A percentile compares a stretch with the other conserved stretches of the same genome.
These are phyloP conservation scores for Linnemannia exigua DNA, from an alignment of 192 early-diverging fungal genomes.

Conservation along the genomic window DNA sequence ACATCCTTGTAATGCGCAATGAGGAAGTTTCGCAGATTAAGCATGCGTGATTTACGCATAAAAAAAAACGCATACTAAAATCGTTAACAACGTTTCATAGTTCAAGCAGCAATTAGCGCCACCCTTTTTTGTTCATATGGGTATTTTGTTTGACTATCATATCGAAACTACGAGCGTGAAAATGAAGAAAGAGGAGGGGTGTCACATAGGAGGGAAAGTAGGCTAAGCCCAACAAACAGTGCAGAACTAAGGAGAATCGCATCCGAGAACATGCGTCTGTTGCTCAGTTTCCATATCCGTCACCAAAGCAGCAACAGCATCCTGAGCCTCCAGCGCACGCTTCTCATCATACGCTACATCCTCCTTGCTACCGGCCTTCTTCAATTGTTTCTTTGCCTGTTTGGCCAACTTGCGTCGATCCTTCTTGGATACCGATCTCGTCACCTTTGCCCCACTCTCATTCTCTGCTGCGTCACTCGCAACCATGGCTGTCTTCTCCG, in stretches of 20 bases:
- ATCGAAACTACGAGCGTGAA: too few species aligned
- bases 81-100: too few species aligned
- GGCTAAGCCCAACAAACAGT: constrained; percentile 15
- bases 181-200: too few species aligned
- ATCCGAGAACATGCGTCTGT: constrained; percentile 40
- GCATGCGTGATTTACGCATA: too few species aligned
- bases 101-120: too few species aligned
- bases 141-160: too few species aligned
- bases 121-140: too few species aligned
- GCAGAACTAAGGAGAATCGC: constrained; percentile 39
- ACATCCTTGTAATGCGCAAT: too few species aligned
- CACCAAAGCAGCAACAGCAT: neutral
- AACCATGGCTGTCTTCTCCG: neutral
- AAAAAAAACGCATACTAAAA: too few species aligned
- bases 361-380: neutral
- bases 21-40: too few species aligned
- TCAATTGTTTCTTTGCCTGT: neutral
- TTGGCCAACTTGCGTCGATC: neutral
- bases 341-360: constrained; percentile 32
- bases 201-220: too few species aligned
- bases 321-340: constrained; percentile 11
- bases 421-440: neutral
- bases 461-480: neutral
- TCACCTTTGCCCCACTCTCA: neutral
- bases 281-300: constrained; percentile 7